A percentile compares a stretch with the other conserved stretches of the same genome.
Evolutionary conservation across 768 basidiomycete genomes (phyloP).

Genomic region (Pleurotus giganteus): DNA sequence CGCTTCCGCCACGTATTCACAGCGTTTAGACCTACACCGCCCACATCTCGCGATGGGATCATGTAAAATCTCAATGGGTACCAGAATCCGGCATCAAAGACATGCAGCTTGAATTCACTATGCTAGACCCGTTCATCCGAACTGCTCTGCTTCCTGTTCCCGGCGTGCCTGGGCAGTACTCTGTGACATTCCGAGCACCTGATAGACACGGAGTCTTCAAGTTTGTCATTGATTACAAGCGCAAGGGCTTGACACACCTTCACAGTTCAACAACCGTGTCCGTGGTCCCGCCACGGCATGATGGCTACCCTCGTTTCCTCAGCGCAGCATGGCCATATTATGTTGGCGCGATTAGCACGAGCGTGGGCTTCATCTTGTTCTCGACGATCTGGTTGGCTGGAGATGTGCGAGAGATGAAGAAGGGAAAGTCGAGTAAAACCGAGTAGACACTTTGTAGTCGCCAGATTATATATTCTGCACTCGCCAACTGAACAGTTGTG

Average conservation of each 20-base stretch:
- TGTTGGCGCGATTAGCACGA: constrained; percentile 84
- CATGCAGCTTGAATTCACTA: constrained; percentile 93
- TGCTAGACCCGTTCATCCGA: constrained; percentile 97
- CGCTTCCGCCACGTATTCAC: neutral
- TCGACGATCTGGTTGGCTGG: constrained; percentile 85
- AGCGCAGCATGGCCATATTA: constrained; percentile 98
- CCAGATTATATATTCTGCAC: neutral
- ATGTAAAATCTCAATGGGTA: constrained; percentile 57
- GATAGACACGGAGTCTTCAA: constrained; percentile 99
- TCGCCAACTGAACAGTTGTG: too few relatives aligned
- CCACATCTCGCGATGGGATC: constrained; percentile 68
- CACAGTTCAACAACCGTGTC: constrained; percentile 74
- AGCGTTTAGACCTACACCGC: constrained; percentile 64
- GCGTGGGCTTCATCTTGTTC: constrained; percentile 82
- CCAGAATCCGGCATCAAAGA: constrained; percentile 74
- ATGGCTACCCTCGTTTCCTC: constrained; percentile 94
- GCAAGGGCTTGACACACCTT: constrained; percentile 81
- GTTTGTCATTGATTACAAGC: constrained; percentile 87
- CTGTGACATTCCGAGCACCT: constrained; percentile 83
- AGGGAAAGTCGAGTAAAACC: constrained; percentile 40
- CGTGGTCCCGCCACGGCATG: constrained; percentile 91
- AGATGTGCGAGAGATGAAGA: constrained; percentile 65
- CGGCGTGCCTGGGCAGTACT: constrained; percentile 65
- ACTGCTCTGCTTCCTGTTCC: constrained; percentile 63
- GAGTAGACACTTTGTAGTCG: constrained; percentile 32